Evolutionary conservation across 2,329 filamentous ascomycete genomes (phyloP), one percentile per base, ranked within the genome.

Genomic region (Curvularia spicifera): DNA sequence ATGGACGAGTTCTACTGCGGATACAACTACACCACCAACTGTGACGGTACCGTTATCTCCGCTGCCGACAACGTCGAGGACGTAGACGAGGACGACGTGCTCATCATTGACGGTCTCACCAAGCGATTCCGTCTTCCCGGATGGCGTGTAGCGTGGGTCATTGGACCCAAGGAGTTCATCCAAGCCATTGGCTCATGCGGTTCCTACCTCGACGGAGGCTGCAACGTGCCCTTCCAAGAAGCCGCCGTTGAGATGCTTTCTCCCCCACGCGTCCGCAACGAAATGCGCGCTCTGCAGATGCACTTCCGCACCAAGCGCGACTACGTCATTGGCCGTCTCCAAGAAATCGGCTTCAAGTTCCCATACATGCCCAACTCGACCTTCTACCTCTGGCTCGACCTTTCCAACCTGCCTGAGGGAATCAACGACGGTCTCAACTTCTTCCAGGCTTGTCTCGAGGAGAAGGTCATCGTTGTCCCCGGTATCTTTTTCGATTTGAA

Each of bases 401-500:
- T 88, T 53, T 83, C 76, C 24, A 83, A 84, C 47, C 82, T 95
- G 2, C 91, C 94, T 0, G 84, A 85, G n/a, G 85, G 88, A 61
- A 96, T 98, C 76, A 89, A 90, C 59, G 94, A 98, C 75, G 94
- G 94, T 8, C 82, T 98, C 71, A 97, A 96, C 81, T 98, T 98
- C 85, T 97, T 98, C 87, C 88, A 95, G 76, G 93, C 93, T 29
- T 95, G 95, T 74, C 82, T 98, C 44, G 87, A 91, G 72, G 93
- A 97, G 82, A 96, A 96, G 84, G 91, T 96, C 66, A 97, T 97
- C 72, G 93, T 97, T 18, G 94, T 98, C 4, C 94, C 94, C 0
- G 94, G 94, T 59, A 98, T 98, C 78, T 98, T 98, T 85, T 98
- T 98, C 76, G 94, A 98, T 72, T 80, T 98, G 64, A 98, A 98